These are phyloP conservation scores for Tetrapisispora taiwanensis DNA, from an alignment of 805 yeast species.

Conservation along the genomic window DNA sequence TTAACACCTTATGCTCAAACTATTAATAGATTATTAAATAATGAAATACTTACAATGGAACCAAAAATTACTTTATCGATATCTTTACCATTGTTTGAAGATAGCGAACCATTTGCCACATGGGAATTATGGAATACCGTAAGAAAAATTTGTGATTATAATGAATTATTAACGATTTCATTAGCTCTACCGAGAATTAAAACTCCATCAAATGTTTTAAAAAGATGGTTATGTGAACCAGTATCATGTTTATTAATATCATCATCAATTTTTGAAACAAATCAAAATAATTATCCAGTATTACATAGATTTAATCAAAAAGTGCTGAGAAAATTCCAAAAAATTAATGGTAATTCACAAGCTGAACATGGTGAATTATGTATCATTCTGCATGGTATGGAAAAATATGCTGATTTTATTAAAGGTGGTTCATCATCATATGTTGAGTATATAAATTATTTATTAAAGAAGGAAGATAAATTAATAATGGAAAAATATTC, in stretches of 20 bases:
- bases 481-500: background rate
- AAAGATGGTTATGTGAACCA: slow-evolving; percentile 64
- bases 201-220: slow-evolving; percentile 40
- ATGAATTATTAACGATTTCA: slow-evolving; percentile 53
- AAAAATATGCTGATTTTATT: slow-evolving; percentile 29
- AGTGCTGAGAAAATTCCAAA: slow-evolving; percentile 34
- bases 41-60: slow-evolving; percentile 16
- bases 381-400: slow-evolving; percentile 46
- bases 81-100: slow-evolving; percentile 43
- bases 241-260: slow-evolving; percentile 48
- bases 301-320: slow-evolving; percentile 48
- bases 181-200: slow-evolving; percentile 59
- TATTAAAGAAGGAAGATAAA: slow-evolving; percentile 30
- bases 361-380: slow-evolving; percentile 21
- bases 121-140: slow-evolving; percentile 73
- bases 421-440: slow-evolving; percentile 33
- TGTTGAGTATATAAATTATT: slow-evolving; percentile 35
- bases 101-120: slow-evolving; percentile 43
- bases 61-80: slow-evolving; percentile 32
- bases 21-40: slow-evolving; percentile 23
- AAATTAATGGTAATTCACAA: slow-evolving; percentile 32
- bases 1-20: slow-evolving; percentile 41
- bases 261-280: slow-evolving; percentile 45
- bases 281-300: slow-evolving; percentile 56
- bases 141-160: slow-evolving; percentile 44